phyloP scores from a whole-genome alignment of 2,329 filamentous ascomycete genomes.

The Scleromitrula shiraiana region DNA sequence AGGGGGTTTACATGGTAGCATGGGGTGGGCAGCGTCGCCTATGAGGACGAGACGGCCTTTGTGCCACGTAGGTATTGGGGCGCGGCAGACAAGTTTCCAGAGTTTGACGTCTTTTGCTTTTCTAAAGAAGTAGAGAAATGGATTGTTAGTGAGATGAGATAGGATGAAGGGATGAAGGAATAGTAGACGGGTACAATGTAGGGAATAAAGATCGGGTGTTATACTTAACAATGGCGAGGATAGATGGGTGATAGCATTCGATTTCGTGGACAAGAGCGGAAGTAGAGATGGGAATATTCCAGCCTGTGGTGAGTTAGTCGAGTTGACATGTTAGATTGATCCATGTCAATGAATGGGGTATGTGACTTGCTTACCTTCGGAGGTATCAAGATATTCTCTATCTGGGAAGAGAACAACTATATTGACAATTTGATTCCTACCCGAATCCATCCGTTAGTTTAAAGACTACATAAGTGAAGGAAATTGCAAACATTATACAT shows the following conservation, averaged over 20 bases:
- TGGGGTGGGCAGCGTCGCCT: constrained; percentile 63
- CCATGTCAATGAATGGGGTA: too few relatives aligned
- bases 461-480: too few relatives aligned
- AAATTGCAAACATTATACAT: too few relatives aligned
- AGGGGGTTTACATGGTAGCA: constrained; percentile 40
- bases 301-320: neutral
- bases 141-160: too few relatives aligned
- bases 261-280: neutral
- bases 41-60: constrained; percentile 48
- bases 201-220: neutral
- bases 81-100: constrained; percentile 12
- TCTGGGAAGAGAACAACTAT: constrained; percentile 14
- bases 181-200: neutral
- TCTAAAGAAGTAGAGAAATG: too few relatives aligned
- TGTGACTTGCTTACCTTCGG: neutral
- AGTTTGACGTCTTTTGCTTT: constrained; percentile 7
- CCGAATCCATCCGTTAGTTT: constrained; percentile 14
- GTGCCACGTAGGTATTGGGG: constrained; percentile 40
- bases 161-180: neutral
- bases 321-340: too few relatives aligned
- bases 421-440: constrained; percentile 13
- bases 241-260: constrained; percentile 22
- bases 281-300: neutral
- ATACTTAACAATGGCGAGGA: neutral
- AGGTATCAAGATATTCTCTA: constrained; percentile 1